A percentile compares a stretch with the other conserved stretches of the same genome.
Evolutionary conservation across 2,329 filamentous ascomycete species (phyloP).

Genomic region (Aureobasidium sp.): DNA sequence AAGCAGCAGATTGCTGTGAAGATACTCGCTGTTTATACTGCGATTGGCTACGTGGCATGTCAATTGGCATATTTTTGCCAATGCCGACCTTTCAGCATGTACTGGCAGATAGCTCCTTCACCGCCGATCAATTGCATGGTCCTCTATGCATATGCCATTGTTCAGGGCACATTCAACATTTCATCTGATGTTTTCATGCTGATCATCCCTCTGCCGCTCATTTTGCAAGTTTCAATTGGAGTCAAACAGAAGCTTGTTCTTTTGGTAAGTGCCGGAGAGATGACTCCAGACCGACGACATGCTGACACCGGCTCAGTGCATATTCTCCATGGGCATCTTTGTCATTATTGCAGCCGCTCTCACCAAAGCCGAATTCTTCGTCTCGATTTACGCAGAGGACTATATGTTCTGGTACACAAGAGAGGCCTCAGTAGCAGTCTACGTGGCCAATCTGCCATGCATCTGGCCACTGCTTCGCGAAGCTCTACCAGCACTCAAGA

Average conservation of each 20-base stretch:
- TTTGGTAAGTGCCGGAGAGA: conserved; percentile 21
- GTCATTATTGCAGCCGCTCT: conserved; percentile 42
- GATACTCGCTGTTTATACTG: conserved; percentile 43
- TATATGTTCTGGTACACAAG: conserved; percentile 39
- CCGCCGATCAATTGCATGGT: conserved; percentile 23
- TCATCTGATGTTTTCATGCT: conserved; percentile 56
- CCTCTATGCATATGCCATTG: conserved; percentile 48
- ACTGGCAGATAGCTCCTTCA: conserved; percentile 37
- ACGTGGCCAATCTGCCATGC: conserved; percentile 48
- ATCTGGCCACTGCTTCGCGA: conserved; percentile 48
- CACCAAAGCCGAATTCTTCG: conserved; percentile 44
- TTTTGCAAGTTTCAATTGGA: conserved; percentile 45
- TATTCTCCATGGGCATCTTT: conserved; percentile 47
- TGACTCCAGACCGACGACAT: too few relatives aligned
- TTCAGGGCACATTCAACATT: conserved; percentile 54
- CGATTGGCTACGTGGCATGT: conserved; percentile 44
- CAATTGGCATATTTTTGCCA: conserved; percentile 49
- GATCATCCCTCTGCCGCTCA: conserved; percentile 48
- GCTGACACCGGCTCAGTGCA: conserved; percentile 14
- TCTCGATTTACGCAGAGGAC: conserved; percentile 33
- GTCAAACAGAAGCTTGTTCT: conserved; percentile 49
- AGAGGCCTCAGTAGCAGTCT: conserved; percentile 47
- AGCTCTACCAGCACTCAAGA: conserved; percentile 16
- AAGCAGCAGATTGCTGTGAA: conserved; percentile 42
- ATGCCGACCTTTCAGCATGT: conserved; percentile 49